Evolutionary conservation across 2,329 filamentous ascomycete species (phyloP), one percentile per base, ranked within the genome.

Genomic region (Pseudogymnoascus sp.): DNA sequence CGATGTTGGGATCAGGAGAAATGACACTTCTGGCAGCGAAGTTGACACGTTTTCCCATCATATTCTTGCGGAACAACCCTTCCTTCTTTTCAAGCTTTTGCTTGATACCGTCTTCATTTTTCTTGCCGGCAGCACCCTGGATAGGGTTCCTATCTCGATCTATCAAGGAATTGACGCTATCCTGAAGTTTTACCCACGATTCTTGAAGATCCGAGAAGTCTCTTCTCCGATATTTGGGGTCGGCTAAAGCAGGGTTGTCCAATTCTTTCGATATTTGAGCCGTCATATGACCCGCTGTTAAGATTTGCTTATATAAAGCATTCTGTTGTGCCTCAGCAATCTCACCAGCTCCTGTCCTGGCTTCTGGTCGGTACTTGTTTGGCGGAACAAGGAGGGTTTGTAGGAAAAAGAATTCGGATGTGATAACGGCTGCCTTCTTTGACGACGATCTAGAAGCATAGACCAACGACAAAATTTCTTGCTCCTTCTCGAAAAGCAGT

Each of bases 41-140:
- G 74, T 99, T 97, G 76, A 99, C 94, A 79, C 94, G 91, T 80
- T 99, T 99, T 64, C 94, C 94, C 94, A 99, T 99, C 94, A 99
- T 97, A 75, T 99, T 97, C 79, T 96, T 97, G 69, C 94, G 83
- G 80, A 99, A 99, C 30, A 99, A 81, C 66, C 94, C 94, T 71
- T 99, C 95, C 76, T 99, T 99, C 80, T 99, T 99, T 76, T 99
- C 94, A 28, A 99, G 81, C 71, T 92, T 89, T 72, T 99, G 94
- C 76, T 99, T 99, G 76, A 99, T 96, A 68, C 95, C 94, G 65
- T 96, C 92, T 64, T 95, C 90, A 60, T 90, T 88, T 61, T 86
- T 82, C 69, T 88, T 87, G 12, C 86, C 90, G 28, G 91, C 90
- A 15, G 85, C 80, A 59, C 91, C 91, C 65, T 89, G 86, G 3